Base-by-base conservation (phyloP, 208 protist species). In the Phytomonas serpens region DNA sequence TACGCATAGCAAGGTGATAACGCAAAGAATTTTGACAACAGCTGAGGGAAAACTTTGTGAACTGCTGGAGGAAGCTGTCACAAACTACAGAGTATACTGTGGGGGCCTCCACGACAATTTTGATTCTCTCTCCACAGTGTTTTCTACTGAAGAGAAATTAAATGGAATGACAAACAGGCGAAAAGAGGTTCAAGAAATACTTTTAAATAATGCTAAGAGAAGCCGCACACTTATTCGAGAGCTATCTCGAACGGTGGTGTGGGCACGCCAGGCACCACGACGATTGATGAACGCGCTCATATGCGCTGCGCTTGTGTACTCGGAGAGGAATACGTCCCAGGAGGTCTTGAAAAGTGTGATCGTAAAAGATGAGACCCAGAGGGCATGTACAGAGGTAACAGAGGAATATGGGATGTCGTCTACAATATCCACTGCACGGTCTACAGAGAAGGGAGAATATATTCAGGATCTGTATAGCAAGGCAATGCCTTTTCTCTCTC, bases 281-380 rank as follows among this genome's bases (percentile, higher is more conserved):
- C 74, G 73, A 11, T 64, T 94, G 34, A 51, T 90, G 36, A 88
- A 86, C 64, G 86, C 77, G 62, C 3, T 92, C 38, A 77, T 82
- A 33, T 80, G 81, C 6, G 63, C 69, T 31, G 69, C 77, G 0
- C 19, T 89, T 9, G 68, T 70, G 7, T 77, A 76, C 67, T 77
- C 57, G n/a, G 78, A 72, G 16, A 36, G 31, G 5, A 57, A 14
- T 30, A 16, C 5, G 3, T 69, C 34, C 6, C 34, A 67, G 16
- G 47, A 57, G 19, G 23, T 57, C 19, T 57, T 57, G 47, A 57
- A 57, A 57, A 23, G 47, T 23, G 19, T 57, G 19, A 61, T 62
- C 7, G 63, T 34, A 67, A 67, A 67, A 27, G 38, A 23, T 38
- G 63, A 67, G 34, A 57, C 23, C n/a, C 37, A 67, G 4, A n/a